Percentiles rank a stretch among this genome's conserved stretches.
These are phyloP conservation scores for Cryptosporidium sp. DNA, from an alignment of 169 alveolate species.

Conservation along the genomic window DNA sequence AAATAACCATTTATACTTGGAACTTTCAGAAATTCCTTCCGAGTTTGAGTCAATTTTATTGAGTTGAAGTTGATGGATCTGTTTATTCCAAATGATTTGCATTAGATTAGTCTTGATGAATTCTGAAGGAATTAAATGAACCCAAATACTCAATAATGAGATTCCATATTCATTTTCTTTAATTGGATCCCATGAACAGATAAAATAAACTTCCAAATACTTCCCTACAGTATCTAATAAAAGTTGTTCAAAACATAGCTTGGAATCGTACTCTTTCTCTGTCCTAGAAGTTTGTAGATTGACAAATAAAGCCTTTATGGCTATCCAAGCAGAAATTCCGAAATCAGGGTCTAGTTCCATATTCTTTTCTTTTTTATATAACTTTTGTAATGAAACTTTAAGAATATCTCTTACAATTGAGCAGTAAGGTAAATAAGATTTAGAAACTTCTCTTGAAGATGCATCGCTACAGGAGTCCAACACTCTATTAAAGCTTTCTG, in stretches of 20 bases:
- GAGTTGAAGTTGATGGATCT: constrained; percentile 30
- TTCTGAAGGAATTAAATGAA: constrained; percentile 27
- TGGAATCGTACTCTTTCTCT: constrained; percentile 37
- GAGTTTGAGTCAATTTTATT: neutral
- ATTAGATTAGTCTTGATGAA: constrained; percentile 12
- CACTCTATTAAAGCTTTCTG: neutral
- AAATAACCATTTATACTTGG: constrained; percentile 51
- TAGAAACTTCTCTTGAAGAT: constrained; percentile 20
- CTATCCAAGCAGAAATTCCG: constrained; percentile 33
- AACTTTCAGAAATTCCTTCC: neutral
- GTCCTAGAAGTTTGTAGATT: constrained; percentile 13
- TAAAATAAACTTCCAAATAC: constrained; percentile 15
- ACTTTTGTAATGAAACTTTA: neutral
- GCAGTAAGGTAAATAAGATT: constrained; percentile 53
- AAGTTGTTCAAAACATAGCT: constrained; percentile 20
- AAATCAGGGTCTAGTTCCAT: constrained; percentile 17
- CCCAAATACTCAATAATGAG: constrained; percentile 42
- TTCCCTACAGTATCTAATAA: neutral
- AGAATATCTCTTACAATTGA: constrained; percentile 7
- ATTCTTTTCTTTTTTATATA: constrained; percentile 17
- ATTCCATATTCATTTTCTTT: constrained; percentile 38
- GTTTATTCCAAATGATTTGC: constrained; percentile 46
- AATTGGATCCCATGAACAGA: constrained; percentile 63
- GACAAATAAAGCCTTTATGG: constrained; percentile 23
- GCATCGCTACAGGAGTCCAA: neutral